These are phyloP conservation scores for Epichloe brachyelytri DNA, from an alignment of 2,329 filamentous ascomycete species.

Conservation along the genomic window DNA sequence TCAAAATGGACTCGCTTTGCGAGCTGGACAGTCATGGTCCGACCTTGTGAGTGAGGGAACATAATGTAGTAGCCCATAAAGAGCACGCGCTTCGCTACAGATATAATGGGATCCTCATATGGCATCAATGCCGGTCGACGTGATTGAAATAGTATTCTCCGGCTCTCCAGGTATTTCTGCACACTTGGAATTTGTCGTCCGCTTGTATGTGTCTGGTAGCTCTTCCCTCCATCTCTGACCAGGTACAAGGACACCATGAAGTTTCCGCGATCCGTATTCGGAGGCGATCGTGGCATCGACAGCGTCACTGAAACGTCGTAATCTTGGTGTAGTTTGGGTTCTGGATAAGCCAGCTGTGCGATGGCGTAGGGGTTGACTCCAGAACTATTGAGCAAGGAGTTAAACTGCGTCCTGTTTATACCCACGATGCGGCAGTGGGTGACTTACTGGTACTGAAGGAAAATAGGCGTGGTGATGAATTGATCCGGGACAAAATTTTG, in stretches of 20 bases:
- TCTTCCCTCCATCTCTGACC: conserved; percentile 25
- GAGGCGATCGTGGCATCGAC: conserved; percentile 61
- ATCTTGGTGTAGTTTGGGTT: conserved; percentile 57
- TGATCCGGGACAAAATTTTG: conserved; percentile 43
- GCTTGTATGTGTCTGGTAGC: background rate
- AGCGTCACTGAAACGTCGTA: conserved; percentile 76
- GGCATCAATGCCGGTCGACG: conserved; percentile 67
- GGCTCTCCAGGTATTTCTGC: conserved; percentile 23
- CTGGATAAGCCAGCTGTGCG: conserved; percentile 29
- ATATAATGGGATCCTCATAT: conserved; percentile 60
- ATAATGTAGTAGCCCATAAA: conserved; percentile 59
- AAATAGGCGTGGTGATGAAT: conserved; percentile 36
- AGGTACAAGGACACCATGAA: conserved; percentile 85
- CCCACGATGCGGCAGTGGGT: too few species aligned
- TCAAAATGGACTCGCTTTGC: conserved; percentile 60
- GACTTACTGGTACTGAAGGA: conserved; percentile 46
- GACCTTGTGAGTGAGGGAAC: conserved; percentile 49
- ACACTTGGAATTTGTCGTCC: conserved; percentile 4
- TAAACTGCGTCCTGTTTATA: conserved; percentile 1
- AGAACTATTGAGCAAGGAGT: conserved; percentile 21
- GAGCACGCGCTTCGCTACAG: conserved; percentile 44
- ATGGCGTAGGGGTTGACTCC: conserved; percentile 41
- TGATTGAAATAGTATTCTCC: conserved; percentile 43
- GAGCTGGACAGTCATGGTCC: conserved; percentile 53
- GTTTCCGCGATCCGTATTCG: conserved; percentile 69